phyloP scores from a whole-genome alignment of 2,329 filamentous ascomycete species.

The Fusarium ambrosium region DNA sequence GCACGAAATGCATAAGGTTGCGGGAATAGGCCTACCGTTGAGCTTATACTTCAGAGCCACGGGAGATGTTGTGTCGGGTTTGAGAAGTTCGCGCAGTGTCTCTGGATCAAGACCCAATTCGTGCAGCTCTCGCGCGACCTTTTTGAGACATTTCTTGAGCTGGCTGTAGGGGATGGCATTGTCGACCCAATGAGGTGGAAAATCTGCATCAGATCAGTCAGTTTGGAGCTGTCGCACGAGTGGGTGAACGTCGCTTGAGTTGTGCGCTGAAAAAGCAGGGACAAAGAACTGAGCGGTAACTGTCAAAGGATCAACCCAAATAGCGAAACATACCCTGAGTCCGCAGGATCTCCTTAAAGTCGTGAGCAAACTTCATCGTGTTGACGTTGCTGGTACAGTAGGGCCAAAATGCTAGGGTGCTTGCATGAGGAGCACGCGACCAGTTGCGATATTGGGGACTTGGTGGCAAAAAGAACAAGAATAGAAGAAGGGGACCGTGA shows the following conservation, averaged over 20 bases:
- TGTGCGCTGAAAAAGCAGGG: not conserved
- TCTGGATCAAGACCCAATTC: slow-evolving; percentile 79
- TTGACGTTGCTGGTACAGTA: slow-evolving; percentile 23
- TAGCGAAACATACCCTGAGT: slow-evolving; percentile 63
- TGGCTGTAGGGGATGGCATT: slow-evolving; percentile 86
- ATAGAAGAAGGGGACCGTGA: slow-evolving; percentile 6
- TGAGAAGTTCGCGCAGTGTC: slow-evolving; percentile 76
- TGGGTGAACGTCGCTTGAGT: slow-evolving; percentile 4
- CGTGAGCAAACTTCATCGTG: slow-evolving; percentile 87
- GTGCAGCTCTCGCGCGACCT: slow-evolving; percentile 78
- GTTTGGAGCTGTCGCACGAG: slow-evolving; percentile 3
- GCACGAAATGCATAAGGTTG: not conserved
- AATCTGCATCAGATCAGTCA: slow-evolving; percentile 60
- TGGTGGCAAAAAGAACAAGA: slow-evolving; percentile 25
- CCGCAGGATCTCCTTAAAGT: slow-evolving; percentile 78
- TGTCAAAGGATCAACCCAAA: not conserved
- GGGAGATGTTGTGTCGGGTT: slow-evolving; percentile 61
- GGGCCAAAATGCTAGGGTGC: slow-evolving; percentile 17
- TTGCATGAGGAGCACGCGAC: slow-evolving; percentile 41
- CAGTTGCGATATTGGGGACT: slow-evolving; percentile 32
- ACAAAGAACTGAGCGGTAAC: not conserved
- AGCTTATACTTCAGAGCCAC: slow-evolving; percentile 68
- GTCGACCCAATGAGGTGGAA: slow-evolving; percentile 78
- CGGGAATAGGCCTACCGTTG: slow-evolving; percentile 55
- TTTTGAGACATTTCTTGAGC: slow-evolving; percentile 91